These are phyloP conservation scores for Thermothielavioides terrestris DNA, from an alignment of 495 filamentous ascomycete species.

Conservation along the genomic window DNA sequence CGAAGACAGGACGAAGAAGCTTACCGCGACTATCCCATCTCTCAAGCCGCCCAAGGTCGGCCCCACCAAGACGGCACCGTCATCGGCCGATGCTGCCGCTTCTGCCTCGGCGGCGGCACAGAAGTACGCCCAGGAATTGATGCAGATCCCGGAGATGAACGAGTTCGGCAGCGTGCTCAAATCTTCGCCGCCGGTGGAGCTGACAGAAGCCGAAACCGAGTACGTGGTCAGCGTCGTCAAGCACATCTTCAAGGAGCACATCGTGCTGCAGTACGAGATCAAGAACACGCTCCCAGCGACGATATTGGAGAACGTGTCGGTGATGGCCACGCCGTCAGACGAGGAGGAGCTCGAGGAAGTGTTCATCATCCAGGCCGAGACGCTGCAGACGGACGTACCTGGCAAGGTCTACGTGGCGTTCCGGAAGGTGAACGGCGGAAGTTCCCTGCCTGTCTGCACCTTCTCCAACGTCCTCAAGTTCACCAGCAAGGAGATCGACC, in stretches of 20 bases:
- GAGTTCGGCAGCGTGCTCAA: constrained; percentile 84
- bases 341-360: constrained; percentile 80
- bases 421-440: constrained; percentile 66
- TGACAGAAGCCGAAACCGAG: constrained; percentile 95
- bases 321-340: constrained; percentile 75
- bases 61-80: constrained; percentile 62
- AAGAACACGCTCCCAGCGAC: constrained; percentile 94
- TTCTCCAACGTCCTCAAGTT: constrained; percentile 95
- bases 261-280: constrained; percentile 94
- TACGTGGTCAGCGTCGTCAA: constrained; percentile 92
- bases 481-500: constrained; percentile 95
- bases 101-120: constrained; percentile 70
- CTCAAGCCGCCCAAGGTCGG: constrained; percentile 86
- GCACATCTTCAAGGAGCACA: constrained; percentile 93
- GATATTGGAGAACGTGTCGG: constrained; percentile 81
- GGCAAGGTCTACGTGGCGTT: constrained; percentile 94
- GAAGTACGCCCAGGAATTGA: constrained; percentile 79
- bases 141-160: constrained; percentile 80
- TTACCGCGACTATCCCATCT: constrained; percentile 82
- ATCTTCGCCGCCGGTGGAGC: constrained; percentile 74
- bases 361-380: constrained; percentile 83
- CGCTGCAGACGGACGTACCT: constrained; percentile 69
- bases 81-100: constrained; percentile 61
- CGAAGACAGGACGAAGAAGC: constrained; percentile 94
- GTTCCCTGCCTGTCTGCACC: constrained; percentile 59